phyloP scores from a whole-genome alignment of 257 asterid genomes.

The Hygrophila difformis region DNA sequence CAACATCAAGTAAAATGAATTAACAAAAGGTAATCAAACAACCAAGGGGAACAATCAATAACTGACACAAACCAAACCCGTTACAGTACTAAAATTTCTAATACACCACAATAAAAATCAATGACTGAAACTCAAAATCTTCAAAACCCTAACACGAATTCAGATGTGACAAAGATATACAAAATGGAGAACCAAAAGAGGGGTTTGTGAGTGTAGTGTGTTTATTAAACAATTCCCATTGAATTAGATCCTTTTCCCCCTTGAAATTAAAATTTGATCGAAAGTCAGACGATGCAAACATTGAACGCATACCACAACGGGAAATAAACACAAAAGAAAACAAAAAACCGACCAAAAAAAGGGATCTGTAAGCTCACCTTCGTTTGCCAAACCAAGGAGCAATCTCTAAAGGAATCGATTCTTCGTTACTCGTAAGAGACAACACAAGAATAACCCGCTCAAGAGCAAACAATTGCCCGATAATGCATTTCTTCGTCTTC shows the following conservation, averaged over 20 bases:
- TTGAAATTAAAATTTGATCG: no score
- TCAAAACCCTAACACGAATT: conserved; percentile 14
- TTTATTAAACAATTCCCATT: no score
- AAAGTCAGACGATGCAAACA: neutral
- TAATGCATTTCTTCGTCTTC: conserved; percentile 9
- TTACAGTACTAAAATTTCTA: no score
- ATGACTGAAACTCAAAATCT: neutral
- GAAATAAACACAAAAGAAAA: conserved; percentile 7
- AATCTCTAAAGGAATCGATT: neutral
- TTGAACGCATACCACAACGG: neutral
- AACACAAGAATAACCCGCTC: no score
- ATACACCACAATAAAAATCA: no score
- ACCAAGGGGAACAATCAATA: neutral
- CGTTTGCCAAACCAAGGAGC: conserved; percentile 4
- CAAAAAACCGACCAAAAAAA: neutral
- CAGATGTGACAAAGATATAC: neutral
- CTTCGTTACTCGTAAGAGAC: no score
- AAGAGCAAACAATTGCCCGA: no score
- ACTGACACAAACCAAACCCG: no score
- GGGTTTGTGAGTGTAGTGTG: no score
- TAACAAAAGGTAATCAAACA: neutral
- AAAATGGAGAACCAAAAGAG: neutral
- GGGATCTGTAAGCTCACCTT: conserved; percentile 12
- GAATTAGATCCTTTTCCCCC: no score
- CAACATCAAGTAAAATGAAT: neutral